These are phyloP conservation scores for Colletotrichum sp. DNA, from an alignment of 2,329 filamentous ascomycete genomes.

Conservation along the genomic window DNA sequence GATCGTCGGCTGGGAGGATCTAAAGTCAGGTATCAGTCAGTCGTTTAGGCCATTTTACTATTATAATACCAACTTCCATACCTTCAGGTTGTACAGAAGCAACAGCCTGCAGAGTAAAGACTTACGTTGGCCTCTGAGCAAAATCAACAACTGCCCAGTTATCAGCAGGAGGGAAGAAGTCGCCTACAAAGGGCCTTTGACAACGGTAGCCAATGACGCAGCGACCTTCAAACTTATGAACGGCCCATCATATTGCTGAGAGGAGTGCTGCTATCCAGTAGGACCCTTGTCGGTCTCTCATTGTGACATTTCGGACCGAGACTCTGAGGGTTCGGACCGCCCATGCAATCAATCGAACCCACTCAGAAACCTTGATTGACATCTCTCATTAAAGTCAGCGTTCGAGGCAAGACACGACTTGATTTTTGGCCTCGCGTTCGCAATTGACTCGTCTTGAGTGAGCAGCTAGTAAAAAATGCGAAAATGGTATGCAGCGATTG, in stretches of 20 bases:
- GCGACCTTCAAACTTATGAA: neutral
- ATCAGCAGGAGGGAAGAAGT: neutral
- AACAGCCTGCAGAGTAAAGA: neutral
- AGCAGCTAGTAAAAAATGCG: accelerated
- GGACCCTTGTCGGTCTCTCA: neutral
- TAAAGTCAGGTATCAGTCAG: neutral
- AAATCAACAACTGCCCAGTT: neutral
- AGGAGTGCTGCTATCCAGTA: neutral
- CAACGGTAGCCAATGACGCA: neutral
- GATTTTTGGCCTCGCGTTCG: accelerated
- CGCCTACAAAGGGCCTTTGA: neutral
- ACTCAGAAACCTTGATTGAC: neutral
- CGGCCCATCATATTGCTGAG: neutral
- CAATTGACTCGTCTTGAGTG: neutral
- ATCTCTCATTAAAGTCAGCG: neutral
- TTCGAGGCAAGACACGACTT: neutral
- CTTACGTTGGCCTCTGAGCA: neutral
- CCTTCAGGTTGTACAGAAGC: neutral
- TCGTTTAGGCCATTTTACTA: accelerated
- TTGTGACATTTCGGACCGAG: neutral
- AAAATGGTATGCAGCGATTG: neutral
- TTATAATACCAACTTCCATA: neutral
- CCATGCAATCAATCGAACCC: neutral
- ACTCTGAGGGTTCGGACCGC: neutral
- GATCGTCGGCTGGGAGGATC: accelerated